phyloP scores from a whole-genome alignment of 2,329 filamentous ascomycete species.

The Beauveria brongniartii region DNA sequence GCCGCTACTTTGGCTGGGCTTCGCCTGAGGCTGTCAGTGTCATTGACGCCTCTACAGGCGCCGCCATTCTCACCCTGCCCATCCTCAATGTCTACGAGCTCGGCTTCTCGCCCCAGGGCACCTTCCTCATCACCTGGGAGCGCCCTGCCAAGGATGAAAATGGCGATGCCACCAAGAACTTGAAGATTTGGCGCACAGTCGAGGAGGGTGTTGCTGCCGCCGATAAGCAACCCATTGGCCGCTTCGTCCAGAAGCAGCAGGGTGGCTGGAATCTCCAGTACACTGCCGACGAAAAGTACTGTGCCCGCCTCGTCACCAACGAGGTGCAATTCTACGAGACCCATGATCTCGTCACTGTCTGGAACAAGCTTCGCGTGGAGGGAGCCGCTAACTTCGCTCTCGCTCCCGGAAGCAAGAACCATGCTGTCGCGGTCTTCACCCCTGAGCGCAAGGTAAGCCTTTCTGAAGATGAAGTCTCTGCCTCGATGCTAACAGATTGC shows the following conservation, averaged over 20 bases:
- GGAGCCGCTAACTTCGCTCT: conserved; percentile 84
- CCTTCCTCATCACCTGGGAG: conserved; percentile 95
- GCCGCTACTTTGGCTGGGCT: conserved; percentile 93
- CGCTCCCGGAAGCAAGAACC: conserved; percentile 72
- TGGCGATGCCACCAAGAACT: conserved; percentile 88
- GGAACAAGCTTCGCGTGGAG: conserved; percentile 92
- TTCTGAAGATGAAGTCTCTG: not conserved
- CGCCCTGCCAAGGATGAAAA: conserved; percentile 85
- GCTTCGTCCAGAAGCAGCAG: conserved; percentile 93
- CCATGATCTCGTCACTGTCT: conserved; percentile 73
- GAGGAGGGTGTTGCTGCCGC: conserved; percentile 55
- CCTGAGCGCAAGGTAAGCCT: conserved; percentile 80
- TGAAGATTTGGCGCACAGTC: conserved; percentile 89
- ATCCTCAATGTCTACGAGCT: conserved; percentile 86
- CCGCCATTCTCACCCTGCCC: conserved; percentile 65
- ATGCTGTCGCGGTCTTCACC: conserved; percentile 89
- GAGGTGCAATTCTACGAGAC: conserved; percentile 97
- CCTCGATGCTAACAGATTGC: conserved; percentile 14
- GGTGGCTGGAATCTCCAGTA: conserved; percentile 97
- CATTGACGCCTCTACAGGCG: conserved; percentile 70
- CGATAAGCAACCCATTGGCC: conserved; percentile 69
- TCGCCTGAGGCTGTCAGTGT: conserved; percentile 80
- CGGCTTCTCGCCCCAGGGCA: conserved; percentile 86
- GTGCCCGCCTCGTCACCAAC: conserved; percentile 88
- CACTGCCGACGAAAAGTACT: conserved; percentile 86